Base-by-base conservation (phyloP, 2,329 filamentous ascomycete species). In the Arthrobotrys sphaeroides region DNA sequence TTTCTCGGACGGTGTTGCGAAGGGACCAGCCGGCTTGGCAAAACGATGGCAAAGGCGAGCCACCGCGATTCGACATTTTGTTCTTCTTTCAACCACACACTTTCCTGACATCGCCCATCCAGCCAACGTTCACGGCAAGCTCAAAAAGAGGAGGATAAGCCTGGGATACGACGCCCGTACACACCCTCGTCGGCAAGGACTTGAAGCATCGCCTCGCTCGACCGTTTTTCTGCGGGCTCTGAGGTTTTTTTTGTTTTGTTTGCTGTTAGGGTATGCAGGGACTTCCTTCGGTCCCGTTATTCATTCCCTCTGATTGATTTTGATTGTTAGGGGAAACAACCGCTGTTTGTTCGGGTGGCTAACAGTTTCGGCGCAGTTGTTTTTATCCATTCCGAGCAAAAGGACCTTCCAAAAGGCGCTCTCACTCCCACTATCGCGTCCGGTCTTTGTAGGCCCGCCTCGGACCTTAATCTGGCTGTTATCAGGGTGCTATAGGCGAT, bases 331-430 rank as follows among this genome's bases (percentile, higher is more conserved):
- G 60, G 61, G 69, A 31, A 26, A 22, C 43, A 22, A 53, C 31
- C 31, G 18, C 45, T 66, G 62, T 64, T 75, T 60, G 72, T 75
- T 75, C 72, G 64, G 72, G 51, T 75, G 72, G 72, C 72, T 75
- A 75, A 75, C 72, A 64, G 18, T 61, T 68, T 55, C 51, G 33
- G 57, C 72, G 49, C 64, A 75, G 72, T 53, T 64, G 47, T 62
- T 69, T 62, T 49, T 57, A 65, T 57, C 36, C 57, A 28, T 51
- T 73, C 42, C 53, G 38, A 59, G 65, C 43, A 36, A 61, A 59
- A 67, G 5, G 31, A 65, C 60, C 53, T 57, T 7, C 47, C 38
- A 42, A 49, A 53, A 57, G 57, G 45, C 64, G 43, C 57, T 65
- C 40, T 45, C 36, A 28, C 57, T 65, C 40, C 43, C 36, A 28